Percentiles rank a stretch among this genome's conserved stretches.
These are phyloP conservation scores for Trebouxia gelatinosa DNA, from an alignment of 163 green algal genomes.

Conservation along the genomic window DNA sequence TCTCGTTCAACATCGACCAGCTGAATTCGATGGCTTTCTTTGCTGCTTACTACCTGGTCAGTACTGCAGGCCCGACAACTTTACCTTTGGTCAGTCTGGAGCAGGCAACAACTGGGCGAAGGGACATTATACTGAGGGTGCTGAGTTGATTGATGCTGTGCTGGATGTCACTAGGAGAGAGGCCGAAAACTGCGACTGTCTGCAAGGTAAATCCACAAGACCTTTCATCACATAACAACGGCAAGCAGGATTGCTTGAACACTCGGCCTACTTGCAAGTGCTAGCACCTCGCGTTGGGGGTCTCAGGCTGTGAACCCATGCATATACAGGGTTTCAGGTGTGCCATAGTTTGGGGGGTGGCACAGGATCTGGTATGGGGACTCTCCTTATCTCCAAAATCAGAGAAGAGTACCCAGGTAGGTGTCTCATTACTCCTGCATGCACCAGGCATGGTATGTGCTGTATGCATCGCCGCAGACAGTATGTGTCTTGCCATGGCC, in stretches of 20 bases:
- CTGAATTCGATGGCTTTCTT: background rate
- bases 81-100: slow-evolving; percentile 81
- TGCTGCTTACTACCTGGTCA: too few species aligned
- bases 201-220: slow-evolving; percentile 72
- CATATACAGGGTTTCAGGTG: slow-evolving; percentile 93
- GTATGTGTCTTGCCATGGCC: too few species aligned
- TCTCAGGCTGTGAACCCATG: background rate
- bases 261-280: background rate
- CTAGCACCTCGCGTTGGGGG: background rate
- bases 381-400: slow-evolving; percentile 98
- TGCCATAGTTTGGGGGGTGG: slow-evolving; percentile 96
- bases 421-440: too few species aligned
- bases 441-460: too few species aligned
- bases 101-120: slow-evolving; percentile 99
- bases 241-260: background rate
- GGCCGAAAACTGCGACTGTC: slow-evolving; percentile 91
- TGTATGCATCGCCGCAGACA: too few species aligned
- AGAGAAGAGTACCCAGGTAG: slow-evolving; percentile 90
- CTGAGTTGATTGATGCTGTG: slow-evolving; percentile 96
- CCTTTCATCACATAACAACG: background rate
- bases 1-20: too few species aligned
- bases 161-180: slow-evolving; percentile 96
- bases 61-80: slow-evolving; percentile 84
- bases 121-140: slow-evolving; percentile 97
- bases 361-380: slow-evolving; percentile 98